Evolutionary conservation across 2,329 filamentous ascomycete genomes (phyloP).

Genomic region (Colletotrichum magnum): DNA sequence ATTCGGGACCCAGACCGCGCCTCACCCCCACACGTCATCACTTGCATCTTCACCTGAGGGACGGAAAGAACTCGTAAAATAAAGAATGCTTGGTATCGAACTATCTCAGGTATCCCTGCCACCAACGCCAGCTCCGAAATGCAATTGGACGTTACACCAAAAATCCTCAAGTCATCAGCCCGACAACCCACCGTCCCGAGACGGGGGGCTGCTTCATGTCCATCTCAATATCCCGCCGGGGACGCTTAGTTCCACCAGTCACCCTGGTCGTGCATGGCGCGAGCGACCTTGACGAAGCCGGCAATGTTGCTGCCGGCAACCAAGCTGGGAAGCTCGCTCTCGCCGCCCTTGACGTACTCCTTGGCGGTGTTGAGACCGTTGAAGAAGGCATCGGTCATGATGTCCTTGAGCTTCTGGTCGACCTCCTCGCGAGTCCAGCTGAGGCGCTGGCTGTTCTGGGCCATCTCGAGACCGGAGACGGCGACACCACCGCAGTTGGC

Average conservation of each 20-base stretch:
- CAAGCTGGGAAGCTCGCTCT: conserved; percentile 89
- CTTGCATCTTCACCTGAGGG: neutral
- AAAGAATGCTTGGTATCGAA: conserved; percentile 34
- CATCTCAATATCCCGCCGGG: neutral
- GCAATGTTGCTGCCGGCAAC: conserved; percentile 98
- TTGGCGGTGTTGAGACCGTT: conserved; percentile 91
- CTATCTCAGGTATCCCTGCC: conserved; percentile 37
- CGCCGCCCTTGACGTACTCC: conserved; percentile 84
- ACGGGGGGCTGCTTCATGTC: conserved; percentile 8
- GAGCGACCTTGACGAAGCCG: conserved; percentile 95
- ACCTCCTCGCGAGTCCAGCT: conserved; percentile 92
- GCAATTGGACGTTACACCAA: conserved; percentile 29
- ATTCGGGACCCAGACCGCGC: neutral
- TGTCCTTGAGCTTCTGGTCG: conserved; percentile 88
- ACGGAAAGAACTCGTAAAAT: neutral
- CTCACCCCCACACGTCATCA: neutral
- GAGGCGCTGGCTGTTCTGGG: conserved; percentile 92
- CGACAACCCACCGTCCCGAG: conserved; percentile 9
- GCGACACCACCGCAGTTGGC: conserved; percentile 98
- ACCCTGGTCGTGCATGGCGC: conserved; percentile 95
- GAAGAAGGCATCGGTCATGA: conserved; percentile 95
- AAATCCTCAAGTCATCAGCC: conserved; percentile 28
- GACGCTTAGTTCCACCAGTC: conserved; percentile 80
- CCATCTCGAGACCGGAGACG: conserved; percentile 98
- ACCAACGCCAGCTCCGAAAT: conserved; percentile 40